Conservation (phyloP, 1,139 yeast genomes). For the Yamadazyma triangularis region DNA sequence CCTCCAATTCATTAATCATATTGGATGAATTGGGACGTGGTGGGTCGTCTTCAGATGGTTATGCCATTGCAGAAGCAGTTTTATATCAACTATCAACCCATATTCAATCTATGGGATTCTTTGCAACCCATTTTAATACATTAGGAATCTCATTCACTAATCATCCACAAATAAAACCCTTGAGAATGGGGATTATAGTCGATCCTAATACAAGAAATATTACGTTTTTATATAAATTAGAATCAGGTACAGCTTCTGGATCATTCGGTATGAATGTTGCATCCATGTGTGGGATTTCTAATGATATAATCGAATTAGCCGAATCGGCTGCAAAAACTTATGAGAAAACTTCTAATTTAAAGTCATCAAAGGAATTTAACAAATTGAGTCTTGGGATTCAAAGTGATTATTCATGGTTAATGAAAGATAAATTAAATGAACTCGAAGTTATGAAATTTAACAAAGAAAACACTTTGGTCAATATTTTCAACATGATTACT, state of each 20-base stretch:
- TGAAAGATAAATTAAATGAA: slow-evolving; percentile 14
- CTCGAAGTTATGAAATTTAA: slow-evolving; percentile 35
- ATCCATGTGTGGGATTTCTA: slow-evolving; percentile 91
- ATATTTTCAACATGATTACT: slow-evolving; percentile 48
- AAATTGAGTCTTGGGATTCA: slow-evolving; percentile 66
- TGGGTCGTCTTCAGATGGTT: slow-evolving; percentile 95
- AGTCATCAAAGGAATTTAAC: slow-evolving; percentile 28
- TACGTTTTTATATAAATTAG: slow-evolving; percentile 83
- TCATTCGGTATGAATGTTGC: slow-evolving; percentile 99
- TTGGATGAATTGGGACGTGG: slow-evolving; percentile 71
- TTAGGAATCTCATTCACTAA: slow-evolving; percentile 68
- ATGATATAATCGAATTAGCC: slow-evolving; percentile 69
- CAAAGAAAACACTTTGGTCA: slow-evolving; percentile 42
- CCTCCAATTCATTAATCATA: slow-evolving; percentile 74
- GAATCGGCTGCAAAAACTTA: slow-evolving; percentile 77
- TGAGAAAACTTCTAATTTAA: slow-evolving; percentile 79
- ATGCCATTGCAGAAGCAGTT: slow-evolving; percentile 95
- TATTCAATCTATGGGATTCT: slow-evolving; percentile 85
- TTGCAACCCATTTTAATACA: slow-evolving; percentile 95
- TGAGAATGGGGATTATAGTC: slow-evolving; percentile 86
- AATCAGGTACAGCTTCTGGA: slow-evolving; percentile 85
- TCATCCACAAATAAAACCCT: slow-evolving; percentile 79
- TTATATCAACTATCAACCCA: slow-evolving; percentile 89
- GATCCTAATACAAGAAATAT: slow-evolving; percentile 77
- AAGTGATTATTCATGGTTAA: slow-evolving; percentile 68